phyloP scores from a whole-genome alignment of 2,329 filamentous ascomycete genomes.

The Bimuria novae-zelandiae region DNA sequence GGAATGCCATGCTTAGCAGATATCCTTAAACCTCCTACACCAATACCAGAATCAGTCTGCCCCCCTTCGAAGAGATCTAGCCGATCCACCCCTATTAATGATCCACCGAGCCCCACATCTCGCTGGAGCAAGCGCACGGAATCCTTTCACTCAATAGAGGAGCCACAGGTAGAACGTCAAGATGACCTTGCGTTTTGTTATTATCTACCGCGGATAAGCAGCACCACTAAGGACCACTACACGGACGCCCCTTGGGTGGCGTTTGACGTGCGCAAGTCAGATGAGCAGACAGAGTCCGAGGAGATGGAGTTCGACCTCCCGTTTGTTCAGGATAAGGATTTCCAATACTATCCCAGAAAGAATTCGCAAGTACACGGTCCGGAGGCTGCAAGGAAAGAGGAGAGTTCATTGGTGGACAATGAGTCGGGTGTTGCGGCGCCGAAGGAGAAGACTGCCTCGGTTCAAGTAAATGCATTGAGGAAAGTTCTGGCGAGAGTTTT shows the following conservation, averaged over 20 bases:
- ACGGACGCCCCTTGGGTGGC: constrained; percentile 6
- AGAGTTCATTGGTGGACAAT: not conserved
- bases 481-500: not conserved
- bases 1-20: not conserved
- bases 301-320: constrained; percentile 13
- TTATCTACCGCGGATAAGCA: constrained; percentile 19
- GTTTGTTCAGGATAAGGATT: constrained; percentile 16
- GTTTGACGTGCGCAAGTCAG: not conserved
- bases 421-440: not conserved
- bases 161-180: not conserved
- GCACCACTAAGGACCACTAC: constrained; percentile 10
- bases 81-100: not conserved
- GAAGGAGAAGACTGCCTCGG: not conserved
- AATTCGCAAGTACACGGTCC: not conserved
- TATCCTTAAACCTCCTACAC: not conserved
- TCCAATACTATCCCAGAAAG: constrained; percentile 18
- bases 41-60: not conserved
- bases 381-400: not conserved
- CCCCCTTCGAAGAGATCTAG: not conserved
- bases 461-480: constrained; percentile 4
- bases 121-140: not conserved
- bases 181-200: constrained; percentile 9
- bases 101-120: too few relatives aligned
- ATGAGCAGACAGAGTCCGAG: not conserved
- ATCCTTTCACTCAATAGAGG: not conserved